These are phyloP conservation scores for Heliamphora exappendiculata DNA, from an alignment of 148 eudicot genomes.

Conservation along the genomic window DNA sequence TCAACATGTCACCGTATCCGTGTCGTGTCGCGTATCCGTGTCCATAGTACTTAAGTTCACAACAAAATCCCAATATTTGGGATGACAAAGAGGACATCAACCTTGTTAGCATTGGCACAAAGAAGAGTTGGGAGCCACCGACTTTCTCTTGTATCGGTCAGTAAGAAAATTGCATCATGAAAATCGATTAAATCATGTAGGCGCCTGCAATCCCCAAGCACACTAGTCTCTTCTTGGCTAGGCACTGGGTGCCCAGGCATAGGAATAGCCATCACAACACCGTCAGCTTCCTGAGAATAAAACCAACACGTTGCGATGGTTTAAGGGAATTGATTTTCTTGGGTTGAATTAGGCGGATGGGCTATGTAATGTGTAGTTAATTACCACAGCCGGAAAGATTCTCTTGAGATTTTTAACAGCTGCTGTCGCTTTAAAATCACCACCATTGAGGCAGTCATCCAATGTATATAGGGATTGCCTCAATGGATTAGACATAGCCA, in stretches of 20 bases:
- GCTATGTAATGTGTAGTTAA: not conserved
- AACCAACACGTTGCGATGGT: not conserved
- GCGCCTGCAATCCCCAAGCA: slow-evolving; percentile 66
- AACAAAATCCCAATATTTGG: not conserved
- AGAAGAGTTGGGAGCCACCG: slow-evolving; percentile 94
- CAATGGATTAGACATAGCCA: slow-evolving; percentile 91
- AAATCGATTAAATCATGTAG: slow-evolving; percentile 61
- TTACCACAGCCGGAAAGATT: slow-evolving; percentile 82
- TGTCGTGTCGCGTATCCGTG: too few relatives aligned
- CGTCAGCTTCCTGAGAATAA: slow-evolving; percentile 69
- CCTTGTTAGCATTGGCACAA: slow-evolving; percentile 73
- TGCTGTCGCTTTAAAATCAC: slow-evolving; percentile 70
- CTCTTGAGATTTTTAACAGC: slow-evolving; percentile 62
- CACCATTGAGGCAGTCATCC: slow-evolving; percentile 83
- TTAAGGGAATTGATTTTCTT: not conserved
- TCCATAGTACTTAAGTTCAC: too few relatives aligned
- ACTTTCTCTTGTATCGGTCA: slow-evolving; percentile 97
- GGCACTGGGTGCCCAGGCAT: slow-evolving; percentile 96
- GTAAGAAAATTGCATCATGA: slow-evolving; percentile 77
- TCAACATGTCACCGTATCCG: too few relatives aligned
- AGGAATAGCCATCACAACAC: slow-evolving; percentile 82
- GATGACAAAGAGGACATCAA: slow-evolving; percentile 8
- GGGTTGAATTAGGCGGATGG: not conserved
- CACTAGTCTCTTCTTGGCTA: slow-evolving; percentile 51
- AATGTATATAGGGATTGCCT: slow-evolving; percentile 85